These are phyloP conservation scores for Aspergillus ibericus DNA, from an alignment of 2,329 filamentous ascomycete genomes.

Conservation along the genomic window DNA sequence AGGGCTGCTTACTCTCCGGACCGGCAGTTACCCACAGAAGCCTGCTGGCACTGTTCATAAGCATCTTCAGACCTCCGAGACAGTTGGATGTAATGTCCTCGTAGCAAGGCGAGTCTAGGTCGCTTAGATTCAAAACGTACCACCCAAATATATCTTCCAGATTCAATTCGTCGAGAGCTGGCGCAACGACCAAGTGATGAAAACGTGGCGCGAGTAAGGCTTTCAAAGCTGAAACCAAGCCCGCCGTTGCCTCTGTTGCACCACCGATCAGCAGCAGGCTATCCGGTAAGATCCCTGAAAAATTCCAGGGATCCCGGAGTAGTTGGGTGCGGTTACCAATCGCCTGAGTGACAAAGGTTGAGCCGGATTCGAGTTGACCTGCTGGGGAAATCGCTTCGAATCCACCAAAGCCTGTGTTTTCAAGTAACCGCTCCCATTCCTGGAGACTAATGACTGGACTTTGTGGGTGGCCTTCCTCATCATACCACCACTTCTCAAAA, in stretches of 20 bases:
- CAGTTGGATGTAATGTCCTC: neutral
- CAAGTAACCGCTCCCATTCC: constrained; percentile 1
- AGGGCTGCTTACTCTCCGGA: neutral
- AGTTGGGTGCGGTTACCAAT: neutral
- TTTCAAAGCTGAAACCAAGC: neutral
- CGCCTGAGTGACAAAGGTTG: constrained; percentile 5
- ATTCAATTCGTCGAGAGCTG: neutral
- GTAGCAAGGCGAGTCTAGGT: neutral
- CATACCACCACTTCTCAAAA: neutral
- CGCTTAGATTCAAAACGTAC: neutral
- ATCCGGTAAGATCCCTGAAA: neutral
- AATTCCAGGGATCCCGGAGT: neutral
- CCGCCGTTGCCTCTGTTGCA: neutral
- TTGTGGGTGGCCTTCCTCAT: neutral
- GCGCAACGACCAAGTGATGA: neutral
- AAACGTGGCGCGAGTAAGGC: neutral
- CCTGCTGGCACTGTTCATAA: neutral
- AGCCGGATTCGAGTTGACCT: neutral
- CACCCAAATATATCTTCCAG: neutral
- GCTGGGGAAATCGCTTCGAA: neutral
- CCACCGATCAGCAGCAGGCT: neutral
- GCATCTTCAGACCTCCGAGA: neutral
- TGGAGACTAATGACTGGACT: neutral
- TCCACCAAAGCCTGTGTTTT: neutral
- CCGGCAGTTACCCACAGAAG: constrained; percentile 10